phyloP scores from a whole-genome alignment of 371 early-diverging fungal species.

The Batrachochytrium dendrobatidis region DNA sequence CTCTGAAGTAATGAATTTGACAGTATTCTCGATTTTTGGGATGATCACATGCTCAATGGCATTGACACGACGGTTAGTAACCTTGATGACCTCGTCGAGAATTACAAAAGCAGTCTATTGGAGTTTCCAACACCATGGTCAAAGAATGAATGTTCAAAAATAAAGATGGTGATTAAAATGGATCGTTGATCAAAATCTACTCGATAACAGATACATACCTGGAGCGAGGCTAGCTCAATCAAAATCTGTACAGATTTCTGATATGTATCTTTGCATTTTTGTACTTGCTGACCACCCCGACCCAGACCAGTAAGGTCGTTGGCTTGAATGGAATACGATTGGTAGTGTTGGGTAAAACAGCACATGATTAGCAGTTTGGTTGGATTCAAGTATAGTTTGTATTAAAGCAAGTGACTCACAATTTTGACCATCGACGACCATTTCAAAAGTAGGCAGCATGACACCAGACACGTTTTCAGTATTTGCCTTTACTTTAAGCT shows the following conservation, averaged over 20 bases:
- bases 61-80: constrained; percentile 98
- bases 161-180: too few species aligned
- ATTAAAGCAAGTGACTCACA: constrained; percentile 57
- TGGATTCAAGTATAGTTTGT: too few species aligned
- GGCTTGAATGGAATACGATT: constrained; percentile 38
- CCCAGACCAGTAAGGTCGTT: constrained; percentile 97
- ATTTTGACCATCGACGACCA: constrained; percentile 74
- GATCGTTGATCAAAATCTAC: too few species aligned
- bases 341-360: constrained; percentile 8
- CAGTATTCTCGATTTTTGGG: constrained; percentile 97
- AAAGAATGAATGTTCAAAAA: too few species aligned
- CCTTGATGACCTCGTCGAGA: constrained; percentile 96
- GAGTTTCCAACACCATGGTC: background rate
- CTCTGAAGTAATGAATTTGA: constrained; percentile 94
- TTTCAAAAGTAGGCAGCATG: constrained; percentile 88
- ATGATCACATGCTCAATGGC: constrained; percentile 99
- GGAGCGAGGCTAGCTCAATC: constrained; percentile 93
- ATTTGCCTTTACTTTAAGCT: constrained; percentile 81
- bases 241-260: constrained; percentile 86
- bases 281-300: constrained; percentile 95
- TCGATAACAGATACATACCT: constrained; percentile 47
- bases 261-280: constrained; percentile 91
- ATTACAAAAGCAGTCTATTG: constrained; percentile 93
- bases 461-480: constrained; percentile 98
- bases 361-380: background rate